phyloP scores from a whole-genome alignment of 345 rosid genomes.

The Gossypium stocksii region DNA sequence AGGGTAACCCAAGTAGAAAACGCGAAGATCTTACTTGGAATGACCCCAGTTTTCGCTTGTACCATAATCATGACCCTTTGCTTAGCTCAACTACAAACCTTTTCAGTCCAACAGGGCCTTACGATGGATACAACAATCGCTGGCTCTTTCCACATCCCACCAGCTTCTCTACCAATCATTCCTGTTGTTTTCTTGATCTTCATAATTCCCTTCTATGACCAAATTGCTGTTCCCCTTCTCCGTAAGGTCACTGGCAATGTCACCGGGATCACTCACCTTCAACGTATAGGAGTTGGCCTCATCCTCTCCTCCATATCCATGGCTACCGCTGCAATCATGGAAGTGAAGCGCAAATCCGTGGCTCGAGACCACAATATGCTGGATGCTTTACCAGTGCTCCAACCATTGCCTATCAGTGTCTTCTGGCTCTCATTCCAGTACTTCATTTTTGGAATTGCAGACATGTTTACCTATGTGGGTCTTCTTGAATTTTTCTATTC shows the following conservation, averaged over 20 bases:
- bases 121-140: constrained; percentile 46
- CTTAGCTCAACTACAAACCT: constrained; percentile 52
- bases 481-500: constrained; percentile 60
- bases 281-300: constrained; percentile 55
- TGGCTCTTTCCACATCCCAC: constrained; percentile 40
- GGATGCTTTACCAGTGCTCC: constrained; percentile 34
- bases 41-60: constrained; percentile 51
- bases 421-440: constrained; percentile 60
- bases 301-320: constrained; percentile 40
- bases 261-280: constrained; percentile 52
- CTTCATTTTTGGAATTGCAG: constrained; percentile 53
- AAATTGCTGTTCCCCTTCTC: constrained; percentile 34
- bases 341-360: constrained; percentile 45
- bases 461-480: constrained; percentile 50
- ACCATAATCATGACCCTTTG: constrained; percentile 58
- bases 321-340: constrained; percentile 43
- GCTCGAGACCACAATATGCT: constrained; percentile 48
- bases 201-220: constrained; percentile 43
- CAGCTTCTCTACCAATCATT: constrained; percentile 52
- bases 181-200: constrained; percentile 38
- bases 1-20: constrained; percentile 60
- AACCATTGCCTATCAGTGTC: constrained; percentile 42
- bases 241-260: constrained; percentile 42
- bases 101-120: constrained; percentile 47
- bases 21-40: constrained; percentile 44